Percentiles rank a stretch among this genome's conserved stretches.
phyloP scores from a whole-genome alignment of 495 filamentous ascomycete species.

The Penicillium taxi region DNA sequence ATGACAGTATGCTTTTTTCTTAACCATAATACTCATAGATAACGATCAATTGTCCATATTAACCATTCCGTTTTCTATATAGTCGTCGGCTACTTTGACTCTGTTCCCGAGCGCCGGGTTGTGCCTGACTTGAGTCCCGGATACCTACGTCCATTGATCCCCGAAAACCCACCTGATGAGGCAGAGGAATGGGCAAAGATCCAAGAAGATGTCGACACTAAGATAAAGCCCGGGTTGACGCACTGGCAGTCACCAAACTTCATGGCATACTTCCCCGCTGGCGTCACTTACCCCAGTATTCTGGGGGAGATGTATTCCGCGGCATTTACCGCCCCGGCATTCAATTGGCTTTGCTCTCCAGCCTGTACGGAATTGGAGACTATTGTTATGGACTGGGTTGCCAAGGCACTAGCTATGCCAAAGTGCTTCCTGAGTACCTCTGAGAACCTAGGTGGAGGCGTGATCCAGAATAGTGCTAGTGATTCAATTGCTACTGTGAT shows the following conservation, averaged over 20 bases:
- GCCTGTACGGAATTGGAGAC: conserved; percentile 96
- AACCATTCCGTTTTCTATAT: conserved; percentile 1
- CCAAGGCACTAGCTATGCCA: conserved; percentile 63
- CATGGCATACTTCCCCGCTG: conserved; percentile 91
- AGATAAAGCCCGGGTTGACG: conserved; percentile 90
- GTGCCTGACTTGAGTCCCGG: conserved; percentile 75
- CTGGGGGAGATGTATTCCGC: conserved; percentile 90
- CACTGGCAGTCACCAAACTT: conserved; percentile 97
- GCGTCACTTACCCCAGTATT: conserved; percentile 74
- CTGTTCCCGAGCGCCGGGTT: conserved; percentile 60
- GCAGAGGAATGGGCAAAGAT: conserved; percentile 75
- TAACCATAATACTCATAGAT: not conserved
- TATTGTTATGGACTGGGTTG: conserved; percentile 87
- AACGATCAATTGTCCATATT: not conserved
- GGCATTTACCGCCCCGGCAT: conserved; percentile 81
- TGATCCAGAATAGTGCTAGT: conserved; percentile 89
- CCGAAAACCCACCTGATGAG: conserved; percentile 59
- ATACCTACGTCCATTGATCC: conserved; percentile 76
- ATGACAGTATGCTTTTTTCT: conserved; percentile 59
- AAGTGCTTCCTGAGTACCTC: conserved; percentile 68
- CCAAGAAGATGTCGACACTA: conserved; percentile 73
- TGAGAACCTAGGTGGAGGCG: conserved; percentile 69
- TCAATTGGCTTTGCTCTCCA: conserved; percentile 96
- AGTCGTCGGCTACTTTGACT: conserved; percentile 83
- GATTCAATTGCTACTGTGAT: conserved; percentile 83